Conservation (phyloP, 192 early-diverging fungal genomes). For the Obelidium mucronatum region DNA sequence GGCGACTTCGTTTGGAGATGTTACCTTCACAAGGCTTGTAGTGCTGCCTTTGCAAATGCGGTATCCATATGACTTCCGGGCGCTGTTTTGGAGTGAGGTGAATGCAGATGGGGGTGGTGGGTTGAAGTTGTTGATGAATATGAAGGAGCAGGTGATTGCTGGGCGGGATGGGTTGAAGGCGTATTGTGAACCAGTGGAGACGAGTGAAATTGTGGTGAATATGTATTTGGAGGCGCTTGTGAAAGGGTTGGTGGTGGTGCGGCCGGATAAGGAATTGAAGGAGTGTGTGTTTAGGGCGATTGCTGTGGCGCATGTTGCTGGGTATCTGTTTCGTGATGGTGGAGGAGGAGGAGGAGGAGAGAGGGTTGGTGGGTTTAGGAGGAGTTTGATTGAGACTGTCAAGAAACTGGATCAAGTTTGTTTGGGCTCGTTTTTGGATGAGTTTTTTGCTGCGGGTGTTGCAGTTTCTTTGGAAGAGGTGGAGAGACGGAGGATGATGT, state of each 20-base stretch:
- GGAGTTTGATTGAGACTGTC: no score
- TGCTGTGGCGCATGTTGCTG: no score
- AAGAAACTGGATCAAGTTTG: no score
- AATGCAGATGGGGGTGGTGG: background rate
- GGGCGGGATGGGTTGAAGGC: background rate
- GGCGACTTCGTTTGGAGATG: slow-evolving; percentile 49
- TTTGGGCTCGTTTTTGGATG: no score
- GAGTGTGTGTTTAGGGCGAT: no score
- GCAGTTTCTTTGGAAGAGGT: no score
- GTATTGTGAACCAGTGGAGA: background rate
- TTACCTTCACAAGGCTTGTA: slow-evolving; percentile 40
- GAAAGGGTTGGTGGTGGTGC: background rate
- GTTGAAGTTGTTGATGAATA: background rate
- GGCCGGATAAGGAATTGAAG: no score
- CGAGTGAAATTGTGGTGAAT: background rate
- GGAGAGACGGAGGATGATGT: no score
- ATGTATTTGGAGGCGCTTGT: slow-evolving; percentile 9
- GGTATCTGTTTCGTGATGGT: no score
- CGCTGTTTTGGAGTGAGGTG: slow-evolving; percentile 47
- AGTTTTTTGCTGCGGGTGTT: no score
- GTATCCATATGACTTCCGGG: slow-evolving; percentile 47
- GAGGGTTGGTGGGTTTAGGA: no score
- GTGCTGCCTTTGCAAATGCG: slow-evolving; percentile 41
- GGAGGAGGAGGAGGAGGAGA: no score
- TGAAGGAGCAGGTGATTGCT: background rate